Evolutionary conservation across 2,329 filamentous ascomycete genomes (phyloP), one percentile per base, ranked within the genome.

Genomic region (Fragosphaeria purpurea): DNA sequence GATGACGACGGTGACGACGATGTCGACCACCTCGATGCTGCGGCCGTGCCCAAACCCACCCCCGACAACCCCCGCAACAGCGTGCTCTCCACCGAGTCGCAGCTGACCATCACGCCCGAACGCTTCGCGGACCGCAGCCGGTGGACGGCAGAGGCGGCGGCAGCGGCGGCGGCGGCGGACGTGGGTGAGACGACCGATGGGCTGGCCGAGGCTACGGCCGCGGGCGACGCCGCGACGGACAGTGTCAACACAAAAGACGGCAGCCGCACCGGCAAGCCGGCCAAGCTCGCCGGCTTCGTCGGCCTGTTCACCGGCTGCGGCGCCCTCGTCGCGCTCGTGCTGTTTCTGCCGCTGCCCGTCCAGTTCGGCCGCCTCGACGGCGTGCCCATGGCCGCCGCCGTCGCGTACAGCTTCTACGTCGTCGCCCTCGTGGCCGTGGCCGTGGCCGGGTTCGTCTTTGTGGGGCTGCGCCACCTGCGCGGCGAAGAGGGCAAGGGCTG

Each of bases 221-320:
- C 46, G 38, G 54, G 57, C 4, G 59, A 53, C 7, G 40, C 12
- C 6, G 44, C 47, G 13, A 6, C 47, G 2, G 38, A 53, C 13
- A 41, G 37, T 10, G 51, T 47, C 10, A 55, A 51, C 4, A 49
- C 50, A 8, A 50, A 50, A 34, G 43, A 46, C 9, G 40, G 60
- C 56, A 58, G 63, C 57, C 44, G 52, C n/a, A 57, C 59, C 12
- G 67, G 67, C n/a, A 76, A 76, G 55, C 74, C 78, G 2, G 74
- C 76, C 1, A 71, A 73, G 13, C 76, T 98, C 32, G 91, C 93
- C 12, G 93, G 93, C 0, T 82, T 90, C 47, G 93, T 98, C 5
- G 93, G 93, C 5, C 73, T 95, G 52, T 95, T 94, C 63, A 95
- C 93, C 7, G 93, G 93, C 31, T 88, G 87, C 60, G 93, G 93